Conservation (phyloP, 2,329 filamentous ascomycete genomes). For the Penicillium sp. region DNA sequence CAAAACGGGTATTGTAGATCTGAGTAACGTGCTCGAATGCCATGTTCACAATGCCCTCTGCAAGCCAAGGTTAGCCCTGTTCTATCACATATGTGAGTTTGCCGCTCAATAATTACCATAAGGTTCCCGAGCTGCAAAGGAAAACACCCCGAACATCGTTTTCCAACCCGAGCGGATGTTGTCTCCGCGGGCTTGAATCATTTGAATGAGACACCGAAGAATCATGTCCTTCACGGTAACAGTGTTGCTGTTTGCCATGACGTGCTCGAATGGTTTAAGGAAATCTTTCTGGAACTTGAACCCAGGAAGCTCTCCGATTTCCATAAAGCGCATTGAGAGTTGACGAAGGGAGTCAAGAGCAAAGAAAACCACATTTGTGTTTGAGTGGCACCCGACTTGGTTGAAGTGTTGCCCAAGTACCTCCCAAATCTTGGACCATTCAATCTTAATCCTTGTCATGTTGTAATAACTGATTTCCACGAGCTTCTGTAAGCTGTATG, state of each 20-base stretch:
- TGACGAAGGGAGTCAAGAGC: slow-evolving; percentile 94
- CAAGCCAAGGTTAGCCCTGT: slow-evolving; percentile 5
- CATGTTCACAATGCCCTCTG: slow-evolving; percentile 92
- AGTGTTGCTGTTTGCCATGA: slow-evolving; percentile 90
- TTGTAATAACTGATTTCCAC: slow-evolving; percentile 99
- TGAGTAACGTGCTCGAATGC: slow-evolving; percentile 96
- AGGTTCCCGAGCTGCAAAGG: slow-evolving; percentile 88
- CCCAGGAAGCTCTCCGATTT: slow-evolving; percentile 94
- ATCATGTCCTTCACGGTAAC: slow-evolving; percentile 98
- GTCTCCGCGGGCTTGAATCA: slow-evolving; percentile 96
- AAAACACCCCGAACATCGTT: slow-evolving; percentile 99
- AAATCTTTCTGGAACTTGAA: slow-evolving; percentile 99
- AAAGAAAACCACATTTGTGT: slow-evolving; percentile 97
- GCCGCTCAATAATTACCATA: slow-evolving; percentile 60
- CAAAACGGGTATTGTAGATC: slow-evolving; percentile 94
- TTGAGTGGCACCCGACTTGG: slow-evolving; percentile 92
- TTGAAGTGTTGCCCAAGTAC: slow-evolving; percentile 99
- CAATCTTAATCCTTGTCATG: slow-evolving; percentile 97
- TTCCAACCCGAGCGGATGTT: slow-evolving; percentile 98
- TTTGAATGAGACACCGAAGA: slow-evolving; percentile 92
- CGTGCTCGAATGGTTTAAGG: slow-evolving; percentile 95
- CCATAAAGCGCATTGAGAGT: slow-evolving; percentile 98
- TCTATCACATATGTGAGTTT: background rate
- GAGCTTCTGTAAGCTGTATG: slow-evolving; percentile 96
- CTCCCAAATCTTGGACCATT: slow-evolving; percentile 98